Conservation (phyloP, 345 rosid species). For the Lepidium didymum region DNA sequence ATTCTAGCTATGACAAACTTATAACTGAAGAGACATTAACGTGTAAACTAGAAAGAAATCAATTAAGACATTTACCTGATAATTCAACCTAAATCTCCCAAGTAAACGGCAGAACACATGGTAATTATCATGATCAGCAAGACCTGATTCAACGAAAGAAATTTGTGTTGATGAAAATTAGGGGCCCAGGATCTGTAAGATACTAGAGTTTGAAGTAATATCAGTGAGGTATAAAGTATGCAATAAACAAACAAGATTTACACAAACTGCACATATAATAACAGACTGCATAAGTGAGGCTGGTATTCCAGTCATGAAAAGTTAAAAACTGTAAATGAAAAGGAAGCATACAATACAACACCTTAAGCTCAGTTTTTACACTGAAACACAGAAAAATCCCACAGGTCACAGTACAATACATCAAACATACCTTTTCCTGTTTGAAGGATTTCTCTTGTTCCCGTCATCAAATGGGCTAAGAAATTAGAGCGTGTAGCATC, state of each 20-base stretch:
- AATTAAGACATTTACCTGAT: slow-evolving; percentile 53
- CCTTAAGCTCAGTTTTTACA: neutral
- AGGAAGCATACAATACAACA: slow-evolving; percentile 9
- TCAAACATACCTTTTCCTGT: slow-evolving; percentile 64
- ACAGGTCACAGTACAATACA: neutral
- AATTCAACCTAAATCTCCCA: slow-evolving; percentile 91
- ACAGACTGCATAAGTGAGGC: neutral
- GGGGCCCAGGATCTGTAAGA: neutral
- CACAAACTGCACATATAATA: neutral
- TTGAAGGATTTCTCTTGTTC: slow-evolving; percentile 92
- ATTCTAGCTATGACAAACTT: slow-evolving; percentile 1
- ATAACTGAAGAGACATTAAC: neutral
- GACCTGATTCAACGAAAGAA: slow-evolving; percentile 50
- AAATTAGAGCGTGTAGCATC: slow-evolving; percentile 85
- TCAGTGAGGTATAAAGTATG: neutral
- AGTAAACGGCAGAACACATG: slow-evolving; percentile 98
- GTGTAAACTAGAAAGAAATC: neutral
- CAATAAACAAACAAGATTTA: neutral
- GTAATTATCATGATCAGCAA: slow-evolving; percentile 99
- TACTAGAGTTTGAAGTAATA: neutral
- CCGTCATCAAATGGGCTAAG: slow-evolving; percentile 90
- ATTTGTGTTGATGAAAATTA: slow-evolving; percentile 11
- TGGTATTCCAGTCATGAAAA: neutral
- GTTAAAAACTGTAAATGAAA: neutral
- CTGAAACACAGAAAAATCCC: neutral